A percentile compares a stretch with the other conserved stretches of the same genome.
These are phyloP conservation scores for Neurospora terricola DNA, from an alignment of 495 filamentous ascomycete genomes.

Conservation along the genomic window DNA sequence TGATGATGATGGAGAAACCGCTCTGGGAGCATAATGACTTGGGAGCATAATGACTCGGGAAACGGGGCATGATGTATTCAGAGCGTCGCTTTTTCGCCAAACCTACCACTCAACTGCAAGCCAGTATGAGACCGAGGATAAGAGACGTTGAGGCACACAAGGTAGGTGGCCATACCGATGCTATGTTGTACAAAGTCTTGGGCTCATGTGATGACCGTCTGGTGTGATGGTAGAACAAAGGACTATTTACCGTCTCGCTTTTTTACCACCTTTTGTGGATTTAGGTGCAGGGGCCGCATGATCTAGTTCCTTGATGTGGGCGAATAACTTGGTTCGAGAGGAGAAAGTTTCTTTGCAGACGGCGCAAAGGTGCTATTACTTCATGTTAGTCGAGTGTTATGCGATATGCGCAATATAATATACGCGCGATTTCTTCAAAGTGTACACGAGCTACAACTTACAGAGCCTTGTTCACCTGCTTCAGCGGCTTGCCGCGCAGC, in stretches of 20 bases:
- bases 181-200: not conserved
- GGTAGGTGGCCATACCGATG: not conserved
- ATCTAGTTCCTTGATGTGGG: conserved; percentile 54
- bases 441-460: conserved; percentile 12
- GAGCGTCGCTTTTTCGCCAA: not conserved
- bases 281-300: conserved; percentile 18
- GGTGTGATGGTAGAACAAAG: not conserved
- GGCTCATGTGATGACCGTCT: not conserved
- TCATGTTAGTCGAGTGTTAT: not conserved
- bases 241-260: conserved; percentile 12
- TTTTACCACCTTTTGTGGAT: conserved; percentile 9
- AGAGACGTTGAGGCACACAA: not conserved
- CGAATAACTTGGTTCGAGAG: conserved; percentile 65
- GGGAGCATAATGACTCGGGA: not conserved
- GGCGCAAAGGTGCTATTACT: conserved; percentile 43
- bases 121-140: not conserved
- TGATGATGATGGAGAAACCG: conserved; percentile 52
- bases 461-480: conserved; percentile 24
- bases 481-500: conserved; percentile 49
- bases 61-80: not conserved
- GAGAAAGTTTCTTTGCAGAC: conserved; percentile 54
- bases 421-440: not conserved
- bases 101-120: not conserved
- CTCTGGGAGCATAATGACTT: conserved; percentile 22
- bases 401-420: not conserved